Evolutionary conservation across 2,329 filamentous ascomycete genomes (phyloP).

Genomic region (Helotiales sp.): DNA sequence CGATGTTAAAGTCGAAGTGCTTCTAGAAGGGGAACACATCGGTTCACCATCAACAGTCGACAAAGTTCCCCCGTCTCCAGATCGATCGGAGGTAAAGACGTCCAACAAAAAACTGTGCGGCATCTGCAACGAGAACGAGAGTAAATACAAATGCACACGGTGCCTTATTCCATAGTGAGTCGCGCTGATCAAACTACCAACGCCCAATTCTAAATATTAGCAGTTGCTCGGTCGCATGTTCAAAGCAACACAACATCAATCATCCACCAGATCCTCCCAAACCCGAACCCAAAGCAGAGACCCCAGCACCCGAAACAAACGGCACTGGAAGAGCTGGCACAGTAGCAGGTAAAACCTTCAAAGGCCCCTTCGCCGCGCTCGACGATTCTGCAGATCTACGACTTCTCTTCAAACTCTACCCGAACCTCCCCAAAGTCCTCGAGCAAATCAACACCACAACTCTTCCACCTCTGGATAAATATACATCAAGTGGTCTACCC

Average conservation of each 20-base stretch:
- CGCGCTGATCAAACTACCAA: neutral
- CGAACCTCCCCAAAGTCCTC: conserved; percentile 48
- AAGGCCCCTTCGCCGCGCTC: conserved; percentile 52
- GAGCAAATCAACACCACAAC: conserved; percentile 51
- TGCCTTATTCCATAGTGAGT: conserved; percentile 60
- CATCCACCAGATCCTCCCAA: conserved; percentile 22
- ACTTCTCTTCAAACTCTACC: conserved; percentile 54
- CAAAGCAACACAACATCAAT: conserved; percentile 47
- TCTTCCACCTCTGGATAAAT: conserved; percentile 41
- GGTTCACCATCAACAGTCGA: neutral
- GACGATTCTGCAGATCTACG: conserved; percentile 51
- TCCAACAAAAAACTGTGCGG: conserved; percentile 46
- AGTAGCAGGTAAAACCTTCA: conserved; percentile 21
- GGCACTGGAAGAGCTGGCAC: conserved; percentile 21
- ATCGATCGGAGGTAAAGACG: neutral
- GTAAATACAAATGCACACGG: conserved; percentile 64
- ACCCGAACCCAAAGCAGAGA: conserved; percentile 11
- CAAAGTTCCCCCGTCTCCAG: neutral
- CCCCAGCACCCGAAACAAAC: conserved; percentile 9
- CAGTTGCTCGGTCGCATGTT: conserved; percentile 62
- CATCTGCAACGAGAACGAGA: conserved; percentile 50
- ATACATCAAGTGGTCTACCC: neutral
- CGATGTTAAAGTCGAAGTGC: neutral
- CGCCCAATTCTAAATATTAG: conserved; percentile 10
- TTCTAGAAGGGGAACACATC: neutral